phyloP scores from a whole-genome alignment of 2,329 filamentous ascomycete genomes.

The Sclerotinia nivalis region DNA sequence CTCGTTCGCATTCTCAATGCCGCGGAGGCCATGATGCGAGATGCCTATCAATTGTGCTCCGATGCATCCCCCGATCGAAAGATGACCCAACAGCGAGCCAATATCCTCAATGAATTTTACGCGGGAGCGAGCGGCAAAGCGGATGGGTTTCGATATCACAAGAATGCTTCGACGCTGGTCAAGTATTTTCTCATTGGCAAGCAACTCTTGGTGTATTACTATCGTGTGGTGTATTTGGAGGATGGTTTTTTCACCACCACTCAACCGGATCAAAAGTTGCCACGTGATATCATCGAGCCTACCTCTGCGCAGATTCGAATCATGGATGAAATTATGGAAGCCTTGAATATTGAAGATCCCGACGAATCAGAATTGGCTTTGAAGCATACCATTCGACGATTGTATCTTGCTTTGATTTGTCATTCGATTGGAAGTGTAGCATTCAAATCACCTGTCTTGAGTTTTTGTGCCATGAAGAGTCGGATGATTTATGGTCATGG shows the following conservation, averaged over 20 bases:
- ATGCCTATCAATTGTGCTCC: slow-evolving; percentile 25
- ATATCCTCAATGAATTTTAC: slow-evolving; percentile 29
- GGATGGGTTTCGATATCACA: slow-evolving; percentile 25
- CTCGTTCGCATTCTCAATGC: slow-evolving; percentile 26
- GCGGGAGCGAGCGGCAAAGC: slow-evolving; percentile 13
- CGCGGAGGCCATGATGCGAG: slow-evolving; percentile 25
- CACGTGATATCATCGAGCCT: slow-evolving; percentile 16
- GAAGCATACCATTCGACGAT: slow-evolving; percentile 24
- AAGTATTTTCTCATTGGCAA: slow-evolving; percentile 28
- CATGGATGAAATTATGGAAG: slow-evolving; percentile 25
- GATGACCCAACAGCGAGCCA: slow-evolving; percentile 28
- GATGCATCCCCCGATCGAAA: slow-evolving; percentile 26
- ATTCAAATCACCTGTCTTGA: slow-evolving; percentile 27
- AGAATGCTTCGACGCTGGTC: slow-evolving; percentile 23
- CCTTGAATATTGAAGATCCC: slow-evolving; percentile 20
- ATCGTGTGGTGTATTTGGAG: slow-evolving; percentile 18
- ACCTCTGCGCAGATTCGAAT: slow-evolving; percentile 17
- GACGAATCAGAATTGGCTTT: slow-evolving; percentile 22
- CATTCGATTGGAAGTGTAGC: slow-evolving; percentile 19
- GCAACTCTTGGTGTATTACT: slow-evolving; percentile 28
- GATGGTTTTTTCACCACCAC: slow-evolving; percentile 19
- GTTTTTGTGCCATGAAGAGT: slow-evolving; percentile 24
- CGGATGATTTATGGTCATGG: background rate
- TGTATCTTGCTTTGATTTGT: slow-evolving; percentile 29
- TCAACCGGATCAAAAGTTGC: slow-evolving; percentile 14